Conservation (phyloP, 2,329 filamentous ascomycete species). For the Sporothrix humicola region DNA sequence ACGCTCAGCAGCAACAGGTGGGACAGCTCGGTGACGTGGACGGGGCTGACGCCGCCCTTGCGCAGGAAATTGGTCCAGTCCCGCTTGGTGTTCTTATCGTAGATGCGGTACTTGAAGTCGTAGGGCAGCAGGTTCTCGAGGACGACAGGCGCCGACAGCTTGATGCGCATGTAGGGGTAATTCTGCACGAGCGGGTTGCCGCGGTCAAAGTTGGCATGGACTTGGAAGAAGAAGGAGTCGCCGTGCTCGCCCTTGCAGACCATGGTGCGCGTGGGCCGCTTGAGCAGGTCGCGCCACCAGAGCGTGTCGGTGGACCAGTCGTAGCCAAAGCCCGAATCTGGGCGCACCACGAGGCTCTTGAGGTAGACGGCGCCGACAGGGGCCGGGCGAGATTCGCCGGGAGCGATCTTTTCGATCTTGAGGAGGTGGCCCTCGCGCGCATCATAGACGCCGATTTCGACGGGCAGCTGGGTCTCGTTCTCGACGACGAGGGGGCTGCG, state of each 20-base stretch:
- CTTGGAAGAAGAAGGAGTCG: slow-evolving; percentile 95
- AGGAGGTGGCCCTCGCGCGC: slow-evolving; percentile 84
- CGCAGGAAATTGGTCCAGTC: slow-evolving; percentile 98
- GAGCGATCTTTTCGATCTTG: slow-evolving; percentile 97
- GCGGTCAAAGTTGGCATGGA: slow-evolving; percentile 83
- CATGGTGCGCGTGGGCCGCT: slow-evolving; percentile 81
- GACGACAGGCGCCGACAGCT: slow-evolving; percentile 89
- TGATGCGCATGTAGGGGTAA: slow-evolving; percentile 94
- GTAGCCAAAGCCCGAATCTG: slow-evolving; percentile 95
- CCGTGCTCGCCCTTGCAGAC: slow-evolving; percentile 86
- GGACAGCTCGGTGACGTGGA: slow-evolving; percentile 95
- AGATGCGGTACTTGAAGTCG: slow-evolving; percentile 99
- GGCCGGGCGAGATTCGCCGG: slow-evolving; percentile 85
- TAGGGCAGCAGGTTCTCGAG: slow-evolving; percentile 94
- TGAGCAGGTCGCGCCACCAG: slow-evolving; percentile 91
- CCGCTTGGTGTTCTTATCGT: slow-evolving; percentile 97
- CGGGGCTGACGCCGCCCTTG: slow-evolving; percentile 94
- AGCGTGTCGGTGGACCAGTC: slow-evolving; percentile 89
- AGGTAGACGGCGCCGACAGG: slow-evolving; percentile 91
- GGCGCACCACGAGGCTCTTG: slow-evolving; percentile 85
- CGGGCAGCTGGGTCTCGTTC: slow-evolving; percentile 94
- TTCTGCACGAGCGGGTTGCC: slow-evolving; percentile 79
- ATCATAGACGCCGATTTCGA: slow-evolving; percentile 92
- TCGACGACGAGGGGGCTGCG: slow-evolving; percentile 90
- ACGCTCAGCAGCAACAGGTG: slow-evolving; percentile 91